Base-by-base conservation (phyloP, 2,329 filamentous ascomycete species). In the Aureobasidium sp. region DNA sequence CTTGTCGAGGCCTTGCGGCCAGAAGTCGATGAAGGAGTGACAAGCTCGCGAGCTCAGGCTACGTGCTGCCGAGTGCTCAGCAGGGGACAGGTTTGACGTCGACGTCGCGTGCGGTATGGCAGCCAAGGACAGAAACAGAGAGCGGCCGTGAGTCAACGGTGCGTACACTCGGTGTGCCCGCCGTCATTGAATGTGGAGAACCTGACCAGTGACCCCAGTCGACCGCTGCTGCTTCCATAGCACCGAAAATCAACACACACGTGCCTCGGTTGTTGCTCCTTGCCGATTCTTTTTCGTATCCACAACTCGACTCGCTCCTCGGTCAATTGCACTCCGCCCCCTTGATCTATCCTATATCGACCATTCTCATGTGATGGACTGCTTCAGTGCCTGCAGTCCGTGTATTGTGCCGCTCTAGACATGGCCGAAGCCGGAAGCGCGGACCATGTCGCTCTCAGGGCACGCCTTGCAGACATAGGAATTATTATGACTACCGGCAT, bases 1-100 rank as follows among this genome's bases (percentile, higher is more conserved):
- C 31, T 37, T 53, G 49, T 48, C 41, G 36, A 63, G 65, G 65
- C 65, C 64, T 59, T 42, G 44, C 52, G 64, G 65, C 65, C 66
- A 61, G 41, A 41, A 22, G 29, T 42, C 22, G 14, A n/a, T n/a
- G n/a, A 5, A 3, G 22, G 42, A 20, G 27, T 25, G 59, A 61
- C 48, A 55, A 61, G 59, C 49, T 52, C 55, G 42, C 55, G 34
- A 58, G 55, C 55, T 58, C 42, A 48, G 42, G 55, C 42, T 45
- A 20, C n/a, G 41, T 45, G 53, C 53, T 57, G 53, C 39, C 39
- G 41, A 36, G 41, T 20, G 53, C 41, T 57, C 53, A 44, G 41
- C 53, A 36, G 29, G 34, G 27, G 41, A 36, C 6, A n/a, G 31
- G 25, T 25, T 41, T 12, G 53, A 22, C 52, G n/a, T 22, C n/a